Evolutionary conservation across 2,329 filamentous ascomycete species (phyloP), one percentile per base, ranked within the genome.

Genomic region (Aspergillus fructus): DNA sequence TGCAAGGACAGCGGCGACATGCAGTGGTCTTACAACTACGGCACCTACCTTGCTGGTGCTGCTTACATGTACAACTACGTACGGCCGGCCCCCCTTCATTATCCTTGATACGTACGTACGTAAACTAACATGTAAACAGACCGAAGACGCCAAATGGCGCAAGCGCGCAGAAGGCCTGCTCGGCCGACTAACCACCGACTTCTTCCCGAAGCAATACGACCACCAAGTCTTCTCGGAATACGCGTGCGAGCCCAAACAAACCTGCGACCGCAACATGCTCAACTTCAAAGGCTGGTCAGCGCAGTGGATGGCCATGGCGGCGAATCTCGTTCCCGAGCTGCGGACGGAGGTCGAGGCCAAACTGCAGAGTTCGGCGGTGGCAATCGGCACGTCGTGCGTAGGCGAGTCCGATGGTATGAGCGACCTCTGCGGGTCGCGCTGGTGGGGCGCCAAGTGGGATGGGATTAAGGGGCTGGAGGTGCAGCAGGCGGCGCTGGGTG

Each of bases 191-290:
- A 12, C 8, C 53, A 46, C 13, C 17, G 69, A 72, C 13, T 85
- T 85, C 67, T 85, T 85, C 73, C 77, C 78, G 8, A 52, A 68
- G 19, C 46, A 73, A 24, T 68, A 69, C 37, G 66, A 67, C 49
- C 69, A 82, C 19, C 79, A 79, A 49, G 78, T 87, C 62, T 84
- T 88, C 61, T 84, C 76, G 58, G 89, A 93, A 71, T 73, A 83
- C 3, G 78, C 85, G 12, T 92, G 89, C 74, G 88, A 90, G 64
- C 71, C 78, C 3, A 75, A 68, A 3, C 64, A 68, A 15, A 82
- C 77, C 37, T 93, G 89, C 76, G 86, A 86, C 50, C 79, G 83
- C 50, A 89, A 92, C 66, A 89, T 90, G 80, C 72, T 83, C 58
- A 84, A 83, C 4, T 91, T 88, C 81, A 90, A 90, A 74, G 87